These are phyloP conservation scores for Saccharomycopsis fermentans DNA, from an alignment of 805 yeast species.

Conservation along the genomic window DNA sequence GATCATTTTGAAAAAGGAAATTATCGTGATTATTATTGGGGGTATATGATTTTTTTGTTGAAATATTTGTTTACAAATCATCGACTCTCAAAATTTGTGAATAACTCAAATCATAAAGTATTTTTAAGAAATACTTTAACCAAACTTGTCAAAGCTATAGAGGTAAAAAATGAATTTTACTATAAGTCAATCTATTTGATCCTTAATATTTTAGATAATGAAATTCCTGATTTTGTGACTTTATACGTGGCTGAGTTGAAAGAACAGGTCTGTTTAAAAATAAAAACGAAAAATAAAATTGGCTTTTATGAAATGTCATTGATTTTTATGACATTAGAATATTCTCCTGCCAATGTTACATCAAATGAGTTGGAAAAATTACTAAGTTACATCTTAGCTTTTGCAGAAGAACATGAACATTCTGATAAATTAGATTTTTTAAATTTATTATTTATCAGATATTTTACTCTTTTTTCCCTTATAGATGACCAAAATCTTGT, in stretches of 20 bases:
- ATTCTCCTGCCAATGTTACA: neutral
- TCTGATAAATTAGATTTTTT: neutral
- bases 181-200: neutral
- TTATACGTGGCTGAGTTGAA: neutral
- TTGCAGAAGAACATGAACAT: neutral
- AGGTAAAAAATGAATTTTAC: neutral
- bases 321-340: neutral
- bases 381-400: neutral
- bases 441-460: conserved; percentile 3
- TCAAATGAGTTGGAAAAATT: neutral
- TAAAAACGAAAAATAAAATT: neutral
- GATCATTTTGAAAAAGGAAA: neutral
- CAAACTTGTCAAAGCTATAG: neutral
- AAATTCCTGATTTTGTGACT: neutral
- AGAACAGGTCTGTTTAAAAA: neutral
- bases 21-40: neutral
- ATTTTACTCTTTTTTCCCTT: conserved; percentile 6
- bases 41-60: neutral
- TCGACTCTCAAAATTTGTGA: neutral
- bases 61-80: neutral
- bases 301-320: neutral
- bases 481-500: neutral
- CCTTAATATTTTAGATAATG: neutral
- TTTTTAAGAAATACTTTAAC: neutral
- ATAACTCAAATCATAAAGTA: neutral